phyloP scores from a whole-genome alignment of 2,329 filamentous ascomycete genomes.

The Pseudocercospora crystallina region DNA sequence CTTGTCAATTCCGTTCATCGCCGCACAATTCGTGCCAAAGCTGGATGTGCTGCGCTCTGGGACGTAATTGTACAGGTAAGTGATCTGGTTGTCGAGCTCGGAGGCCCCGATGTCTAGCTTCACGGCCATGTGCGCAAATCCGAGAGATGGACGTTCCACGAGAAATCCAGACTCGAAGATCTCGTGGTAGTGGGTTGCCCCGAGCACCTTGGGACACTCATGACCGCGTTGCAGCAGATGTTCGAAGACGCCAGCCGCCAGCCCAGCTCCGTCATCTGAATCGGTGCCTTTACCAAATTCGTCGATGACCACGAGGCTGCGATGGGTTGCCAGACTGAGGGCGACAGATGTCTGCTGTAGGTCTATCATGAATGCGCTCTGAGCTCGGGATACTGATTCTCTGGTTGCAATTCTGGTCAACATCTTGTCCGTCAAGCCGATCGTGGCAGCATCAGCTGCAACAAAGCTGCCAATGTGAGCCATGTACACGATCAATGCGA shows the following conservation, averaged over 20 bases:
- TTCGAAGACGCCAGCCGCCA: slow-evolving; percentile 62
- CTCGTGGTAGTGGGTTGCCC: slow-evolving; percentile 68
- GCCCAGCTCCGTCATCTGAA: slow-evolving; percentile 62
- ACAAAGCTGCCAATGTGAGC: slow-evolving; percentile 93
- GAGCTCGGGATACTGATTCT: slow-evolving; percentile 63
- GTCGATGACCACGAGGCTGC: slow-evolving; percentile 84
- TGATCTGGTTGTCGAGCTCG: slow-evolving; percentile 56
- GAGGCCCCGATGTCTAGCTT: slow-evolving; percentile 55
- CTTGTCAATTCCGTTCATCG: slow-evolving; percentile 76
- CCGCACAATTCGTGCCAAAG: slow-evolving; percentile 82
- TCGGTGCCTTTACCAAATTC: slow-evolving; percentile 79
- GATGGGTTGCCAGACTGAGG: slow-evolving; percentile 69
- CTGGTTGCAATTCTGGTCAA: slow-evolving; percentile 79
- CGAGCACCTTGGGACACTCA: slow-evolving; percentile 59
- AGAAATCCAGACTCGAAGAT: slow-evolving; percentile 68
- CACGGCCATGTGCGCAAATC: slow-evolving; percentile 72
- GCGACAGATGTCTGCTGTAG: slow-evolving; percentile 81
- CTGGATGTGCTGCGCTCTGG: slow-evolving; percentile 72
- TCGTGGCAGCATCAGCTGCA: slow-evolving; percentile 70
- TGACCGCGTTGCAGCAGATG: slow-evolving; percentile 52
- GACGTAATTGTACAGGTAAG: slow-evolving; percentile 36
- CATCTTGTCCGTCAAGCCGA: slow-evolving; percentile 91
- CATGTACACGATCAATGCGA: slow-evolving; percentile 85
- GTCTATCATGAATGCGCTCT: slow-evolving; percentile 76
- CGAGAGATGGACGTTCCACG: slow-evolving; percentile 49